Evolutionary conservation across 129 eudicot species (phyloP), one percentile per base, ranked within the genome.

Genomic region (Logfia minima): DNA sequence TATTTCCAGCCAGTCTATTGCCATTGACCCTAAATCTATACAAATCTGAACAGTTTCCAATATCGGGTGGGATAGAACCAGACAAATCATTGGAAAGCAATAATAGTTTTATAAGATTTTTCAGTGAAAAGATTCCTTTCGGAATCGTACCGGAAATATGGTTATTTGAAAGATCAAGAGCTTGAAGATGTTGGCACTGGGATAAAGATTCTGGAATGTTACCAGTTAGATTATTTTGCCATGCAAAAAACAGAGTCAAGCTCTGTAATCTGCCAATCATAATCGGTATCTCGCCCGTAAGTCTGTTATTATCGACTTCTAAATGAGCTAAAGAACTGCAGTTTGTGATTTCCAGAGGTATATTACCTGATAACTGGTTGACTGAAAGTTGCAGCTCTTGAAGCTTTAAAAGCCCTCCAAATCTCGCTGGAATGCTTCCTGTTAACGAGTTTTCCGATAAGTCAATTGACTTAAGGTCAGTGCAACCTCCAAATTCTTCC

Each of bases 191-290:
- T 75, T 80, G 78, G 70, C 97, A 89, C 52, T 85, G 84, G 4
- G 97, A 85, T 75, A 95, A 80, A 32, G 94, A 80, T 64, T 69
- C 93, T 8, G 99, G 99, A 75, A 95, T 89, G 22, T 61, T 75
- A n/a, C 99, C 99, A 5, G 97, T 79, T 66, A 95, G 87, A 60
- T 84, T 91, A 76, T 95, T 95, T 55, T 85, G 89, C 99, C 99
- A 95, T 31, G 96, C 96, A 45, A 91, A 95, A 75, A 95, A 91
- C 75, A 91, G 81, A 76, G 89, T 91, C 92, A 95, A 78, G 82
- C 88, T 86, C 87, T 70, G 88, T 77, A 95, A 52, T 13, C 85
- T 84, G 23, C 99, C 92, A n/a, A 91, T 85, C n/a, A 71, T 53
- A 37, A 29, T 69, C 22, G 99, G 99, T 43, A 95, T 91, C 62